Base-by-base conservation (phyloP, 1,139 yeast genomes). In the Geotrichum restrictum region DNA sequence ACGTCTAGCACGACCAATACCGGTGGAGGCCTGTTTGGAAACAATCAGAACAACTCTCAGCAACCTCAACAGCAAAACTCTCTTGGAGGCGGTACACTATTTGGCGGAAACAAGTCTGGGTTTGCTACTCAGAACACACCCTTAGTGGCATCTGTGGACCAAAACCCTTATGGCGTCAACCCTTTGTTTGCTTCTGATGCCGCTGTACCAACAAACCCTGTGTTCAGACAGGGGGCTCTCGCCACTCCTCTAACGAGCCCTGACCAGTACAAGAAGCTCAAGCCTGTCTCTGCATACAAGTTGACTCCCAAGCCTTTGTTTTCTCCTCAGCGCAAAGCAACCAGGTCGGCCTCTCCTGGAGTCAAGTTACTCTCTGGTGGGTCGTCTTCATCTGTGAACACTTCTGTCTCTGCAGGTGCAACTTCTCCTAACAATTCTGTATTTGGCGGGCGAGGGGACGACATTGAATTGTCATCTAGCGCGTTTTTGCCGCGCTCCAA, bases 141-240 rank as follows among this genome's bases (percentile, higher is more conserved):
- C 19, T 18, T 68, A 36, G 64, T 73, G 40, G 80, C 78, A 37
- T 72, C 81, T 33, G 74, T 75, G 53, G 75, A 78, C 41, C 82
- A 78, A 57, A 85, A 85, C 64, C 93, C 94, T 41, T 85, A 83
- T 65, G 91, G 93, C 2, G 75, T 75, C 58, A 83, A 82, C 64
- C 88, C 88, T 3, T 71, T 83, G 49, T 84, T 80, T 69, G 65
- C 76, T 27, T 71, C 75, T 31, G 70, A 73, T 14, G 58, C 66
- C n/a, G 63, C 64, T 29, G 56, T 58, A n/a, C 54, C 60, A 10
- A 61, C 62, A 7, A 45, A 59, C 13, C 55, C 57, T 18, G 56
- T 66, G 18, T 57, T 60, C 16, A 66, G 78, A 1, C 65, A 76
- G 24, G 77, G 77, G 8, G 87, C 89, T 38, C 67, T 80, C 29